These are phyloP conservation scores for Lactuca saligna DNA, from an alignment of 129 eudicot species.

Conservation along the genomic window DNA sequence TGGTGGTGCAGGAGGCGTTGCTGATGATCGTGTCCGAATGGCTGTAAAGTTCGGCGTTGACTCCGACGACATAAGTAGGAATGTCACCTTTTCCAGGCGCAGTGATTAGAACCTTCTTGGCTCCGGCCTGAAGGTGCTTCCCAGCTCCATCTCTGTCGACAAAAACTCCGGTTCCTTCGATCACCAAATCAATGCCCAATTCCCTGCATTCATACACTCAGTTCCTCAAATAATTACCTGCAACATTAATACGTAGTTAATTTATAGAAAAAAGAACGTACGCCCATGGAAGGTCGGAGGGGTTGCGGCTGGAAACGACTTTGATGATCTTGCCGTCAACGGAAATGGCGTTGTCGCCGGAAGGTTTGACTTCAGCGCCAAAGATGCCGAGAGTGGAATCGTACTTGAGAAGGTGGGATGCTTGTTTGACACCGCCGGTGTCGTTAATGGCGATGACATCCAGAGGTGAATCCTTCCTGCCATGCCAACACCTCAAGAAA, in stretches of 20 bases:
- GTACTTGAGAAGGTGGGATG: conserved; percentile 97
- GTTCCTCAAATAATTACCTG: conserved; percentile 32
- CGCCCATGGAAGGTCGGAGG: conserved; percentile 82
- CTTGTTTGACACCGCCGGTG: conserved; percentile 98
- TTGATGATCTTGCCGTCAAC: conserved; percentile 90
- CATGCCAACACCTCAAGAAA: conserved; percentile 99
- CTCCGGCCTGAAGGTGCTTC: conserved; percentile 87
- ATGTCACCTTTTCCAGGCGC: conserved; percentile 99
- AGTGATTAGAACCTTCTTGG: conserved; percentile 96
- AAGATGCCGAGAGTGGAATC: conserved; percentile 97
- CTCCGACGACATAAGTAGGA: conserved; percentile 96
- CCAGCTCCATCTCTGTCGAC: conserved; percentile 99
- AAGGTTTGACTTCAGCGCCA: conserved; percentile 85
- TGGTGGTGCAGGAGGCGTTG: conserved; percentile 99
- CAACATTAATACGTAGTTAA: conserved; percentile 27
- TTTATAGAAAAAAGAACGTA: conserved; percentile 15
- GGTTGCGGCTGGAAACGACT: conserved; percentile 89
- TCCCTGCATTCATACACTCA: conserved; percentile 45
- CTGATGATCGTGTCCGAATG: conserved; percentile 76
- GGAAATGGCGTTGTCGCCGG: conserved; percentile 64
- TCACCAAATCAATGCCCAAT: conserved; percentile 76
- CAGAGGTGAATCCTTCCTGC: conserved; percentile 88
- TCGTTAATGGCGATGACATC: conserved; percentile 90
- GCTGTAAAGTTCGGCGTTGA: conserved; percentile 70
- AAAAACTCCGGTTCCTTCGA: conserved; percentile 93